Percentiles rank a stretch among this genome's conserved stretches.
phyloP scores from a whole-genome alignment of 306 rosid genomes.

The Senna tora region DNA sequence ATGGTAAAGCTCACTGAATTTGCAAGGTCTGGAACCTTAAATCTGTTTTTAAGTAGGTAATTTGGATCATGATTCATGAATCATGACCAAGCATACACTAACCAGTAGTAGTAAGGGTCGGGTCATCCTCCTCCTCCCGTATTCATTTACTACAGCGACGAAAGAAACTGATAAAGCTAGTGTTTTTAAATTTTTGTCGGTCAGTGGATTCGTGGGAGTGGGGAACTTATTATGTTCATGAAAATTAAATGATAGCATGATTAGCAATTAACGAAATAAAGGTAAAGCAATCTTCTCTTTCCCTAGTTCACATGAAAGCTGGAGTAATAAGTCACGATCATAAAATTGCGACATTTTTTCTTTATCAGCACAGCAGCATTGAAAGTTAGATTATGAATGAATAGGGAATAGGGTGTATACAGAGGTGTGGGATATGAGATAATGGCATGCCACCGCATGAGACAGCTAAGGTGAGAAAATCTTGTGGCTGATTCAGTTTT shows the following conservation, averaged over 20 bases:
- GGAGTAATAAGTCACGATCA: not conserved
- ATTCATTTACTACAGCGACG: not conserved
- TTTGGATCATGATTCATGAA: too few species aligned
- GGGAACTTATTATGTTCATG: not conserved
- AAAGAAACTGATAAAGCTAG: not conserved
- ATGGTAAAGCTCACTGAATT: not conserved
- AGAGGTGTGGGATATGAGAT: not conserved
- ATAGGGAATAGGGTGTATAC: too few species aligned
- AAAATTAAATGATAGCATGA: not conserved
- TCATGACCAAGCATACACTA: not conserved
- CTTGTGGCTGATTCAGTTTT: conserved; percentile 17
- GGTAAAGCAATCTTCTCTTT: not conserved
- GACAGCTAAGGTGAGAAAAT: not conserved
- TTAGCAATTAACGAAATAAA: not conserved
- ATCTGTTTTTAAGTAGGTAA: too few species aligned
- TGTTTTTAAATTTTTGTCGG: not conserved
- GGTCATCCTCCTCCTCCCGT: not conserved
- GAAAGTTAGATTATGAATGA: not conserved
- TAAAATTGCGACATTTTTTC: not conserved
- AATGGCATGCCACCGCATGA: not conserved
- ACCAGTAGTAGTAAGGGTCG: not conserved
- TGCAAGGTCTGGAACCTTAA: not conserved
- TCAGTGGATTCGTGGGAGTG: not conserved
- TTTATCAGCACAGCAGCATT: not conserved
- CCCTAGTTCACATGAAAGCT: conserved; percentile 19